Conservation (phyloP, 1,284 basidiomycete species). For the Limonomyces culmigenus region DNA sequence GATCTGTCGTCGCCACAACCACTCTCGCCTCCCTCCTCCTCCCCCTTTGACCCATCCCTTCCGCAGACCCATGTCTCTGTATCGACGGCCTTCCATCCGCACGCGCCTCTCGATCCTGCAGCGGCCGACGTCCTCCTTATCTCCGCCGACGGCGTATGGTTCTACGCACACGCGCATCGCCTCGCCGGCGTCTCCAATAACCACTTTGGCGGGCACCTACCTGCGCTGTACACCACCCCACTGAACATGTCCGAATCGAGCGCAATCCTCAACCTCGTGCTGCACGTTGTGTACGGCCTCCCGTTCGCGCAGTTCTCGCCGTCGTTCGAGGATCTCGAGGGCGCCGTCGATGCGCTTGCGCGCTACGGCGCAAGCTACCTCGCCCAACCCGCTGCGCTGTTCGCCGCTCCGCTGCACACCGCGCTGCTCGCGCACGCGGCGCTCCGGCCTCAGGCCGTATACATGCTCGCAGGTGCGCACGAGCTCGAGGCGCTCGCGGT, state of each 20-base stretch:
- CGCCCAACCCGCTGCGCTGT: conserved; percentile 23
- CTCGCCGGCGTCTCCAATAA: conserved; percentile 35
- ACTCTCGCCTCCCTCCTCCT: too few species aligned
- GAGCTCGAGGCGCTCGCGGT: conserved; percentile 43
- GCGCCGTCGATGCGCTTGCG: conserved; percentile 28
- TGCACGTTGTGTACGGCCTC: conserved; percentile 43
- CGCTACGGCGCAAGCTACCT: conserved; percentile 29
- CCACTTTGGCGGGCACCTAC: conserved; percentile 23
- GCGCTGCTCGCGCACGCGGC: conserved; percentile 25
- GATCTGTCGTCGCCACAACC: too few species aligned
- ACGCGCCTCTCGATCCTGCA: background rate
- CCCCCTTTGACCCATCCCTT: too few species aligned
- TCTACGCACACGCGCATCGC: conserved; percentile 39
- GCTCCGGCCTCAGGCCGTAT: conserved; percentile 35
- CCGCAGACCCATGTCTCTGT: too few species aligned
- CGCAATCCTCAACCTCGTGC: conserved; percentile 36
- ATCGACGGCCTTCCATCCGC: conserved; percentile 1
- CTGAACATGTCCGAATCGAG: conserved; percentile 32
- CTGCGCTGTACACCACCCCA: conserved; percentile 9
- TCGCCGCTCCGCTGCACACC: conserved; percentile 23
- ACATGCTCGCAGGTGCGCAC: conserved; percentile 36
- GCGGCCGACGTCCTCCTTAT: conserved; percentile 6
- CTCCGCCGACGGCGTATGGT: conserved; percentile 6
- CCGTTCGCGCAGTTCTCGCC: conserved; percentile 47
- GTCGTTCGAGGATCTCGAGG: conserved; percentile 26